These are phyloP conservation scores for Lagenidium giganteum DNA, from an alignment of 352 stramenopile genomes.

Conservation along the genomic window DNA sequence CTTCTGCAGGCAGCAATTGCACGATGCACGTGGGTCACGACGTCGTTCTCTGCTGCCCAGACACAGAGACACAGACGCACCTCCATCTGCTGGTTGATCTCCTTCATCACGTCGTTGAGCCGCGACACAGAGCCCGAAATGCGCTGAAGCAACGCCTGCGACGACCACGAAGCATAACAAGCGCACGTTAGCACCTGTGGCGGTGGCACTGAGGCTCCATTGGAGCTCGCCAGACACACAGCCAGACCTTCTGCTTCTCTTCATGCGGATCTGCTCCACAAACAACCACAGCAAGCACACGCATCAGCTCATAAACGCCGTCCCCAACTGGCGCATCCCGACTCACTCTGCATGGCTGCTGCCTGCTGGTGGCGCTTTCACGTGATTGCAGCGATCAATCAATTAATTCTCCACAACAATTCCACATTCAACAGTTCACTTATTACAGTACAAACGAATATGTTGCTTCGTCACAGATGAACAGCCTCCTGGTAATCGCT, in stretches of 20 bases:
- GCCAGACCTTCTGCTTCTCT: constrained; percentile 76
- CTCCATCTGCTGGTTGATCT: constrained; percentile 84
- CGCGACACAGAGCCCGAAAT: constrained; percentile 73
- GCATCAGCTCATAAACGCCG: no score
- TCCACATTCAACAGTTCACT: no score
- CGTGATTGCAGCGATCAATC: no score
- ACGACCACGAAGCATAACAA: neutral
- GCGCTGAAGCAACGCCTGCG: constrained; percentile 60
- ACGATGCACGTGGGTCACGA: no score
- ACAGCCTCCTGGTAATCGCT: no score
- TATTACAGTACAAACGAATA: no score
- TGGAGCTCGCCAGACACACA: neutral
- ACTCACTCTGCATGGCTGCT: no score
- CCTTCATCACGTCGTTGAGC: constrained; percentile 77
- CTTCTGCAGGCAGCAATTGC: constrained; percentile 42
- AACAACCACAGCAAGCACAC: no score
- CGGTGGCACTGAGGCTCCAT: neutral
- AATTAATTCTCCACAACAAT: no score
- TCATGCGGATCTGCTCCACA: constrained; percentile 61
- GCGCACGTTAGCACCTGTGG: neutral
- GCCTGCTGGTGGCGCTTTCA: no score
- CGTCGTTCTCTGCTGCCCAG: neutral
- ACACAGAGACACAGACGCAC: constrained; percentile 17
- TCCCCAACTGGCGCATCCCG: no score
- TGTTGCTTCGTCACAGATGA: no score